phyloP scores from a whole-genome alignment of 2,329 filamentous ascomycete species.

The Atkinsonella texensis region DNA sequence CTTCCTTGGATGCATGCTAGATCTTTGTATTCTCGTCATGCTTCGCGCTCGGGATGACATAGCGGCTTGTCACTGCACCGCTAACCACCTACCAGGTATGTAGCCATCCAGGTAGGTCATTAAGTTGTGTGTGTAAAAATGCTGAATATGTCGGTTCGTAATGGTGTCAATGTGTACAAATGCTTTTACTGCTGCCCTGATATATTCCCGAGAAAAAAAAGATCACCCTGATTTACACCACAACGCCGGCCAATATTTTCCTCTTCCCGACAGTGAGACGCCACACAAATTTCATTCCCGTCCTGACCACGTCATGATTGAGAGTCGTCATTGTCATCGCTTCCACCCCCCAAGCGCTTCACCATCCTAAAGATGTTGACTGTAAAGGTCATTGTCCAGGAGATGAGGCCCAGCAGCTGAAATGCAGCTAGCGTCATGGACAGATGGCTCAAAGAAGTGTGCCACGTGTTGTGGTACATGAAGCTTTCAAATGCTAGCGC shows the following conservation, averaged over 20 bases:
- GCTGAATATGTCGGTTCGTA: no score
- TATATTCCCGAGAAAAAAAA: no score
- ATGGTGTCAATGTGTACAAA: no score
- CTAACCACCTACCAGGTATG: no score
- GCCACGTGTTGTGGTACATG: slow-evolving; percentile 38
- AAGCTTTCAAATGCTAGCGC: slow-evolving; percentile 80
- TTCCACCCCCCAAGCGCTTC: slow-evolving; percentile 45
- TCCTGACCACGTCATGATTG: not conserved
- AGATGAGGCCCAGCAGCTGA: slow-evolving; percentile 66
- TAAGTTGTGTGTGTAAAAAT: no score
- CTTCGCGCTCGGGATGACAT: no score
- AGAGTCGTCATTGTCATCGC: slow-evolving; percentile 18
- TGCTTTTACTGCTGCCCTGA: no score
- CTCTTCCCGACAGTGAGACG: not conserved
- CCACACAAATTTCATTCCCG: not conserved
- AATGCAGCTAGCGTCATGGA: slow-evolving; percentile 63
- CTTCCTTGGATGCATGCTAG: no score
- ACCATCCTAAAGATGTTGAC: slow-evolving; percentile 69
- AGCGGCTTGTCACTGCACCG: no score
- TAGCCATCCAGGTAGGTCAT: no score
- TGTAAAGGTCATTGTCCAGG: slow-evolving; percentile 85
- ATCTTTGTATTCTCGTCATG: no score
- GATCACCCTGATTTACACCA: no score
- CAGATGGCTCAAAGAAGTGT: slow-evolving; percentile 35
- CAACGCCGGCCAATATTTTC: not conserved